Conservation (phyloP, 1,139 yeast genomes). For the Scheffersomyces titani region DNA sequence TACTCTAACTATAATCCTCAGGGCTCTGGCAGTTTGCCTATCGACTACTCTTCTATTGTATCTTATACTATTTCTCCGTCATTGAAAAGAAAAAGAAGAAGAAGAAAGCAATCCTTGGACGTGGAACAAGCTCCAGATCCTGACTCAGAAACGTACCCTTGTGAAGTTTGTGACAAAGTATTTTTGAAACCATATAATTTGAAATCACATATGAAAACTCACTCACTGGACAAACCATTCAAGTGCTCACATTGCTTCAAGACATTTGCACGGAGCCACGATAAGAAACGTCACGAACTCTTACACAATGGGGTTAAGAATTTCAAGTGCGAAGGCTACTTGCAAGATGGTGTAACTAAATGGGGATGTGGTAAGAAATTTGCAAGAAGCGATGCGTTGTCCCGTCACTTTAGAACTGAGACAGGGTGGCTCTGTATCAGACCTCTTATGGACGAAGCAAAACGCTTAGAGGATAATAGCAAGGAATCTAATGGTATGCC, state of each 20-base stretch:
- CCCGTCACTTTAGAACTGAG: slow-evolving; percentile 59
- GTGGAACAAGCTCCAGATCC: neutral
- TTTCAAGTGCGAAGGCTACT: slow-evolving; percentile 55
- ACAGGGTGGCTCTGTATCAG: slow-evolving; percentile 59
- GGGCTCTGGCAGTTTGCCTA: slow-evolving; percentile 8
- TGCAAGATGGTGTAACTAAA: slow-evolving; percentile 50
- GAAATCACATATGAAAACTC: slow-evolving; percentile 57
- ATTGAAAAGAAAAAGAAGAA: slow-evolving; percentile 34
- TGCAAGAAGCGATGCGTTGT: slow-evolving; percentile 59
- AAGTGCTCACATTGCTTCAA: slow-evolving; percentile 50
- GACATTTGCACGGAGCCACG: slow-evolving; percentile 58
- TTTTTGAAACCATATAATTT: slow-evolving; percentile 58
- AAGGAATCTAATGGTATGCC: neutral
- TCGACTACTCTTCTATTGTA: slow-evolving; percentile 41
- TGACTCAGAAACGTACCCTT: slow-evolving; percentile 30
- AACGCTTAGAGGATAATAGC: slow-evolving; percentile 11
- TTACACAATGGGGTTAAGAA: slow-evolving; percentile 57
- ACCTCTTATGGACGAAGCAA: slow-evolving; percentile 56
- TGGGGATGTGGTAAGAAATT: slow-evolving; percentile 66
- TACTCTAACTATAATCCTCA: neutral
- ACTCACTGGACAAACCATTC: slow-evolving; percentile 57
- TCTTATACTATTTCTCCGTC: slow-evolving; percentile 39
- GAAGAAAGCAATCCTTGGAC: slow-evolving; percentile 7
- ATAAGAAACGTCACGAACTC: slow-evolving; percentile 56
- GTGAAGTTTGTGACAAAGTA: slow-evolving; percentile 49